Percentiles rank a stretch among this genome's conserved stretches.
Conservation (phyloP, 371 early-diverging fungal species). For the Lichtheimia ornata region DNA sequence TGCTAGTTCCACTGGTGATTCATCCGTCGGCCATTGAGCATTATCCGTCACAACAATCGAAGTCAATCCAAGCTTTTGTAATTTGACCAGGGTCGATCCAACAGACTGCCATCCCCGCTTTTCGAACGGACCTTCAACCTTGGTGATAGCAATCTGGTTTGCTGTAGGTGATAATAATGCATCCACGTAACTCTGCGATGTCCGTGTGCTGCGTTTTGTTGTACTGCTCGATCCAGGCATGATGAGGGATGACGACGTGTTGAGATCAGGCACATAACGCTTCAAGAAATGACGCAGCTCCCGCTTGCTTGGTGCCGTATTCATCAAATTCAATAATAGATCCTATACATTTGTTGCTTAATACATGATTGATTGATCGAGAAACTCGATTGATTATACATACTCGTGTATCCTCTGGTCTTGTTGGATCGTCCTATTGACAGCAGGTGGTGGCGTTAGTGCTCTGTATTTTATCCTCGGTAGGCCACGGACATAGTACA, state of each 20-base stretch:
- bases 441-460: neutral
- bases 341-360: conserved; percentile 30
- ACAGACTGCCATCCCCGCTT: conserved; percentile 51
- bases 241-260: conserved; percentile 14
- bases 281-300: conserved; percentile 78
- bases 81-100: conserved; percentile 64
- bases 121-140: conserved; percentile 59
- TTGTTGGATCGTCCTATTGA: conserved; percentile 5
- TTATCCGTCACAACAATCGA: conserved; percentile 73
- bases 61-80: conserved; percentile 70
- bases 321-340: conserved; percentile 55
- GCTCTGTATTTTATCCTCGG: neutral
- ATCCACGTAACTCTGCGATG: conserved; percentile 53
- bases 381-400: neutral
- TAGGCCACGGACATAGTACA: too few relatives aligned
- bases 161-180: conserved; percentile 43
- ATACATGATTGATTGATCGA: neutral
- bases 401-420: conserved; percentile 12
- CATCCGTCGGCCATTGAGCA: conserved; percentile 44
- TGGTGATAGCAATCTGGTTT: conserved; percentile 64
- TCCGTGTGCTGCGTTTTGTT: conserved; percentile 14
- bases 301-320: conserved; percentile 74
- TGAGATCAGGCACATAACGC: conserved; percentile 52
- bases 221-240: neutral
- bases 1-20: conserved; percentile 30